phyloP scores from a whole-genome alignment of 2,329 filamentous ascomycete species.

The Pestalotiopsis sp. region DNA sequence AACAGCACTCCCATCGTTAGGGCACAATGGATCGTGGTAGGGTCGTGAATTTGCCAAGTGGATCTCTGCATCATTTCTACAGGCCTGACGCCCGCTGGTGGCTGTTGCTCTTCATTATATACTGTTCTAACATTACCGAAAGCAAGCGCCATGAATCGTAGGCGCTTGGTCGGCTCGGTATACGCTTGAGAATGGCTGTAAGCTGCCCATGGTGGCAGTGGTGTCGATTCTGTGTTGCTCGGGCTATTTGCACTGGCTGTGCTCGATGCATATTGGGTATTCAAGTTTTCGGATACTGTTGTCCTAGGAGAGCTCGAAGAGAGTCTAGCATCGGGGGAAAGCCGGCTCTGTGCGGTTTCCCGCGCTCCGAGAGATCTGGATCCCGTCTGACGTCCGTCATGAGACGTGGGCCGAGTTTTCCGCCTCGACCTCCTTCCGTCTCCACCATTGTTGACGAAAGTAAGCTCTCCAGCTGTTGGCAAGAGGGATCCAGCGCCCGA shows the following conservation, averaged over 20 bases:
- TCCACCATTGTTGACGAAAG: constrained; percentile 17
- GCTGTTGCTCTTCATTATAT: neutral
- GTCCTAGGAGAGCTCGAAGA: constrained; percentile 14
- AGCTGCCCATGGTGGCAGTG: constrained; percentile 18
- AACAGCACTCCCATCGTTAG: constrained; percentile 17
- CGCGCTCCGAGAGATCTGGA: neutral
- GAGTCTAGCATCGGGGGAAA: neutral
- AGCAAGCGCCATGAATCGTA: constrained; percentile 17
- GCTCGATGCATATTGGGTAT: neutral
- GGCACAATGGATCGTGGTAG: constrained; percentile 18
- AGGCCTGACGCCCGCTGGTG: neutral
- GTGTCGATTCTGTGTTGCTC: neutral
- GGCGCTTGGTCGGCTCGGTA: constrained; percentile 5
- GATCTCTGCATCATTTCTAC: constrained; percentile 3
- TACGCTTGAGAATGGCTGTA: constrained; percentile 12
- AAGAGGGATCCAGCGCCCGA: neutral
- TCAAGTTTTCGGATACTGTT: no score
- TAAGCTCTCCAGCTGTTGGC: constrained; percentile 13
- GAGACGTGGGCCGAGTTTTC: neutral
- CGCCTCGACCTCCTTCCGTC: neutral
- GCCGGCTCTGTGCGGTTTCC: neutral
- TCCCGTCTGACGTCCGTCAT: neutral
- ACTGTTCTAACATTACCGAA: constrained; percentile 8
- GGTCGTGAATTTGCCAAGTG: constrained; percentile 14
- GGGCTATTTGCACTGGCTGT: neutral